A percentile compares a stretch with the other conserved stretches of the same genome.
Evolutionary conservation across 345 rosid species (phyloP).

Genomic region (Salix suchowensis): DNA sequence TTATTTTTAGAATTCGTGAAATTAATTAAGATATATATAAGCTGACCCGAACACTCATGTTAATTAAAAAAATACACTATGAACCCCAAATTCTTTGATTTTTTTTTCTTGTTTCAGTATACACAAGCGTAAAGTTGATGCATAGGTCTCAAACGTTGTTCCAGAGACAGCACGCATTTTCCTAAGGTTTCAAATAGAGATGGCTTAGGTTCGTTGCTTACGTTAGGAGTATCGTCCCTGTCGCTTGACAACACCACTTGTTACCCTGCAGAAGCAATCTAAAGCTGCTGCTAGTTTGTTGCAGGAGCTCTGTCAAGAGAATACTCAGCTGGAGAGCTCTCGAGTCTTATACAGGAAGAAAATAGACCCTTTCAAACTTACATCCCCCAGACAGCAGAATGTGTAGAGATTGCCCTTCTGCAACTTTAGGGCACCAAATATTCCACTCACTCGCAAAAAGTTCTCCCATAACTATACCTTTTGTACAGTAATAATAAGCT

Average conservation of each 20-base stretch:
- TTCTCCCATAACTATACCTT: background rate
- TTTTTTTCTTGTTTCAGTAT: no score
- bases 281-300: constrained; percentile 43
- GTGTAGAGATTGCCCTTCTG: background rate
- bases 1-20: no score
- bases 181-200: background rate
- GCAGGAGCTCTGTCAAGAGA: constrained; percentile 21
- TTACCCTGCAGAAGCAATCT: constrained; percentile 31
- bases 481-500: no score
- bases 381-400: background rate
- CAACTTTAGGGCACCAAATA: constrained; percentile 1
- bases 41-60: no score
- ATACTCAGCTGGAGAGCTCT: background rate
- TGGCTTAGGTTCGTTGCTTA: constrained; percentile 39
- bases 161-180: background rate
- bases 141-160: no score
- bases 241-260: constrained; percentile 35
- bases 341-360: constrained; percentile 2
- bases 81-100: no score
- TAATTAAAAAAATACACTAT: no score
- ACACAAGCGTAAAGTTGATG: no score
- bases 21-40: no score
- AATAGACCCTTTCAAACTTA: constrained; percentile 1
- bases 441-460: background rate
- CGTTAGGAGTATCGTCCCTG: constrained; percentile 18